Evolutionary conservation across 108 stramenopile genomes (phyloP).

Genomic region (Conticribra guillardii): DNA sequence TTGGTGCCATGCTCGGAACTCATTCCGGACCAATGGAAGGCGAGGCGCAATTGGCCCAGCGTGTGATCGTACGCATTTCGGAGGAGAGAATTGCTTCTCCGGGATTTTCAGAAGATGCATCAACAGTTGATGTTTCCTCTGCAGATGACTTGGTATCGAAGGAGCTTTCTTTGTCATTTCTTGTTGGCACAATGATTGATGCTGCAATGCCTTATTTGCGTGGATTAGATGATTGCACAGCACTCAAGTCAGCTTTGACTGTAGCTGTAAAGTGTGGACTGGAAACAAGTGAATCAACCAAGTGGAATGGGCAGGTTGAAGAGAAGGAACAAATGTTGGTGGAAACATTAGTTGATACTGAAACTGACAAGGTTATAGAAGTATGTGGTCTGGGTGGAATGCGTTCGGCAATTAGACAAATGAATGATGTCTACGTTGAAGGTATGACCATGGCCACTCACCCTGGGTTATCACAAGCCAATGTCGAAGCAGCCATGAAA

Average conservation of each 20-base stretch:
- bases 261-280: slow-evolving; percentile 63
- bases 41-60: slow-evolving; percentile 67
- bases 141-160: slow-evolving; percentile 39
- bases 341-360: slow-evolving; percentile 63
- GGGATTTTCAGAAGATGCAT: slow-evolving; percentile 68
- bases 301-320: slow-evolving; percentile 55
- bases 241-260: slow-evolving; percentile 59
- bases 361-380: slow-evolving; percentile 67
- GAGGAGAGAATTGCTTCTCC: slow-evolving; percentile 74
- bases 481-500: slow-evolving; percentile 68
- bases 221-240: slow-evolving; percentile 71
- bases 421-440: slow-evolving; percentile 66
- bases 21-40: slow-evolving; percentile 60
- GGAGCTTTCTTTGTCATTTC: slow-evolving; percentile 69
- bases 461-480: slow-evolving; percentile 73
- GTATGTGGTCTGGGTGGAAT: slow-evolving; percentile 69
- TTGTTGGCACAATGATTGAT: slow-evolving; percentile 63
- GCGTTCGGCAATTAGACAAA: slow-evolving; percentile 44
- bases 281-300: slow-evolving; percentile 35
- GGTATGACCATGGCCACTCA: slow-evolving; percentile 76
- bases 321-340: slow-evolving; percentile 66
- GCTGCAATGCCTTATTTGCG: slow-evolving; percentile 67
- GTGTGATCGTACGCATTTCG: slow-evolving; percentile 63
- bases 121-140: neutral
- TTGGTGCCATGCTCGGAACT: slow-evolving; percentile 73